Conservation (phyloP, 345 rosid species). For the Aegle marmelos region DNA sequence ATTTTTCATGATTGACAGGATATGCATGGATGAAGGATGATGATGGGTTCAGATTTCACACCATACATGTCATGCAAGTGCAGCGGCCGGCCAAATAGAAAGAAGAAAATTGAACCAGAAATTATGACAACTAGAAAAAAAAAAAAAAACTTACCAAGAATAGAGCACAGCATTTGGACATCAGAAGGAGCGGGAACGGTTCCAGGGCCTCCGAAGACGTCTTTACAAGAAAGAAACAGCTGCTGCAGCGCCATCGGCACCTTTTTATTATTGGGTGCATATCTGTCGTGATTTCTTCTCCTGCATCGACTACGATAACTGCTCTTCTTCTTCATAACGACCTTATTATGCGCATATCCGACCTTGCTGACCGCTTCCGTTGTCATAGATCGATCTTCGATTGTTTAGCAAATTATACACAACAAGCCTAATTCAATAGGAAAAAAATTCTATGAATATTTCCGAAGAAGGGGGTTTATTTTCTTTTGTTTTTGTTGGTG, state of each 20-base stretch:
- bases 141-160: slow-evolving; percentile 43
- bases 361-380: too few relatives aligned
- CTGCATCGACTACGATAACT: neutral
- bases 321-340: neutral
- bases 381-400: too few relatives aligned
- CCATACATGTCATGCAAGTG: neutral
- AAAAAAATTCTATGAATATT: too few relatives aligned
- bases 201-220: slow-evolving; percentile 56
- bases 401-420: too few relatives aligned
- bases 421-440: too few relatives aligned
- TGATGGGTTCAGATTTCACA: too few relatives aligned
- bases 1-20: too few relatives aligned
- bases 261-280: neutral
- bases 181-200: slow-evolving; percentile 46
- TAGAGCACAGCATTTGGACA: slow-evolving; percentile 35
- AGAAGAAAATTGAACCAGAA: neutral
- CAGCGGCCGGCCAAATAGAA: neutral
- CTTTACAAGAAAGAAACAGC: slow-evolving; percentile 41
- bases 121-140: neutral
- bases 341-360: too few relatives aligned
- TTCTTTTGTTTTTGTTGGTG: too few relatives aligned
- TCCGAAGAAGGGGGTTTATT: too few relatives aligned
- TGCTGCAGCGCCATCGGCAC: slow-evolving; percentile 36
- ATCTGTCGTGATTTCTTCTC: neutral
- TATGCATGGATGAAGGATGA: too few relatives aligned